Evolutionary conservation across 179 eudicot species (phyloP).

Genomic region (Beta lomatogona): DNA sequence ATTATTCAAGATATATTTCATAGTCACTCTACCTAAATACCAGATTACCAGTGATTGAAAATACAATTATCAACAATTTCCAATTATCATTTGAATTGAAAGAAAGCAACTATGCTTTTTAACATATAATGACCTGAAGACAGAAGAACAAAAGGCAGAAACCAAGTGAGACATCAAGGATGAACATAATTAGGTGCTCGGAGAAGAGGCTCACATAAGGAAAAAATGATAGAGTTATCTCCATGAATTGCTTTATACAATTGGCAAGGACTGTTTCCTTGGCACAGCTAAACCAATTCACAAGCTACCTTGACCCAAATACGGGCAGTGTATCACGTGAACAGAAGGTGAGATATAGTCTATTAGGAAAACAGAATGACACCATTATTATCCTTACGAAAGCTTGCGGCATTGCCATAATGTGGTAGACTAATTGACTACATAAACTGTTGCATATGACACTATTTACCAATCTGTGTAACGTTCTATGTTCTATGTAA

Average conservation of each 20-base stretch:
- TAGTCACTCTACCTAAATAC: neutral
- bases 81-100: neutral
- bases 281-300: too few species aligned
- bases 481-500: too few species aligned
- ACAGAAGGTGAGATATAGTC: neutral
- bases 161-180: neutral
- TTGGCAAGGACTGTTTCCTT: neutral
- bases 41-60: neutral
- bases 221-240: neutral
- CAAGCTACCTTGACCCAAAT: neutral
- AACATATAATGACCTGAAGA: neutral
- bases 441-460: too few species aligned
- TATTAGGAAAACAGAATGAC: neutral
- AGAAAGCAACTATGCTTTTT: neutral
- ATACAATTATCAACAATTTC: neutral
- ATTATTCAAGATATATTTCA: neutral
- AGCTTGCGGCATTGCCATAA: neutral
- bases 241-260: neutral
- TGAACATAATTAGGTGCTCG: neutral
- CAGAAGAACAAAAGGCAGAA: neutral
- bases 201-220: neutral
- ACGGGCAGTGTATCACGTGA: neutral
- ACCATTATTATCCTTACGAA: neutral
- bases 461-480: too few species aligned
- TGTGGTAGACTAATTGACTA: neutral